phyloP scores from a whole-genome alignment of 2,329 filamentous ascomycete species.

The Aschersonia sp. region DNA sequence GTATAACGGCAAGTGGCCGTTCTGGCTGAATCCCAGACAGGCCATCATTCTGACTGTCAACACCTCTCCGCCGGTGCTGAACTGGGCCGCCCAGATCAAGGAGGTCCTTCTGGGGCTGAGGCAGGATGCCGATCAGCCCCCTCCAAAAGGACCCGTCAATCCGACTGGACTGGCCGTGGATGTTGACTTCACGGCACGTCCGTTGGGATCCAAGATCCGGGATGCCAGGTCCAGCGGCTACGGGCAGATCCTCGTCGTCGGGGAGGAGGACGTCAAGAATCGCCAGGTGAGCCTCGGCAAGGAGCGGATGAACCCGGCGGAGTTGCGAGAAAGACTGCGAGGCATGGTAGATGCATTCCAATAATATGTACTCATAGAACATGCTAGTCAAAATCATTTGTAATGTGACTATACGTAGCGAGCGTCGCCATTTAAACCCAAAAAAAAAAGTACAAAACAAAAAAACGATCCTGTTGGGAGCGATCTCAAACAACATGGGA shows the following conservation, averaged over 20 bases:
- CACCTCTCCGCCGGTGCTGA: constrained; percentile 36
- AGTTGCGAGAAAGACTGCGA: constrained; percentile 29
- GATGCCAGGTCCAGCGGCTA: constrained; percentile 62
- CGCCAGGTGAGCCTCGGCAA: constrained; percentile 33
- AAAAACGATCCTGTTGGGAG: too few species aligned
- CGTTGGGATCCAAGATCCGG: constrained; percentile 53
- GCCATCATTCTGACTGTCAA: constrained; percentile 62
- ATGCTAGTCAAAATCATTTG: too few species aligned
- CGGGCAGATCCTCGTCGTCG: constrained; percentile 59
- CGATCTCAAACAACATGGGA: too few species aligned
- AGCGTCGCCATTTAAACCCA: too few species aligned
- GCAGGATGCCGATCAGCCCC: constrained; percentile 16
- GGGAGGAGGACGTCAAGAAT: constrained; percentile 46
- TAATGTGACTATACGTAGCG: too few species aligned
- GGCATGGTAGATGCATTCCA: constrained; percentile 31
- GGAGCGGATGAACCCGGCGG: constrained; percentile 26
- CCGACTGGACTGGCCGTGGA: constrained; percentile 53
- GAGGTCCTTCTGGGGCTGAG: constrained; percentile 35
- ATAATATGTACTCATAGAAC: constrained; percentile 12
- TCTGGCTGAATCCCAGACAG: constrained; percentile 77
- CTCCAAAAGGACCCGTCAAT: constrained; percentile 29
- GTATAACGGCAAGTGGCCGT: constrained; percentile 67
- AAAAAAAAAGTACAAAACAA: too few species aligned
- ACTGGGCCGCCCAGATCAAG: constrained; percentile 30
- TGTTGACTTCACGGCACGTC: constrained; percentile 47